These are phyloP conservation scores for Talaromyces rugulosus DNA, from an alignment of 2,329 filamentous ascomycete genomes.

Conservation along the genomic window DNA sequence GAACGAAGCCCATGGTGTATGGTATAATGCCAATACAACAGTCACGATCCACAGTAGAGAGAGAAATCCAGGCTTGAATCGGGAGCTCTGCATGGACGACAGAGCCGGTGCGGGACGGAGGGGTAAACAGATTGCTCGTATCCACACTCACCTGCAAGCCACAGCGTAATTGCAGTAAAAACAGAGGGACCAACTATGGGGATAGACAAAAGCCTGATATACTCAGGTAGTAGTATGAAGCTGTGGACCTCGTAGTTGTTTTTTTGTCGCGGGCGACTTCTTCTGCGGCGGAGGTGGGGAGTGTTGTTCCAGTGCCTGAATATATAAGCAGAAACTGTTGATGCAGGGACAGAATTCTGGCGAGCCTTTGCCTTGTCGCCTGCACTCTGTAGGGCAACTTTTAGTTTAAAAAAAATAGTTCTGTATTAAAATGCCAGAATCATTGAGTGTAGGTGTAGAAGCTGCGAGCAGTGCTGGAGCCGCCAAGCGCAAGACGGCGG, in stretches of 20 bases:
- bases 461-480: neutral
- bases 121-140: neutral
- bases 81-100: neutral
- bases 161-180: neutral
- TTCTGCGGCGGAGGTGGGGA: neutral
- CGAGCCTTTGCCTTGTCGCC: neutral
- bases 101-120: neutral
- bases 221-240: neutral
- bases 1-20: neutral
- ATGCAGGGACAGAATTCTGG: neutral
- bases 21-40: neutral
- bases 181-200: too few relatives aligned
- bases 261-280: neutral
- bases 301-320: neutral
- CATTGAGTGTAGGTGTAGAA: neutral
- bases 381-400: neutral
- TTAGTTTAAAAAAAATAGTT: neutral
- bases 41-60: neutral
- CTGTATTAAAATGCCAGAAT: neutral
- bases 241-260: neutral
- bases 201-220: neutral
- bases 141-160: conserved; percentile 1
- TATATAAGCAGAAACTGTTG: neutral
- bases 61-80: neutral
- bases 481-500: neutral